Conservation (phyloP, 495 filamentous ascomycete species). For the Penicillium odoratum region DNA sequence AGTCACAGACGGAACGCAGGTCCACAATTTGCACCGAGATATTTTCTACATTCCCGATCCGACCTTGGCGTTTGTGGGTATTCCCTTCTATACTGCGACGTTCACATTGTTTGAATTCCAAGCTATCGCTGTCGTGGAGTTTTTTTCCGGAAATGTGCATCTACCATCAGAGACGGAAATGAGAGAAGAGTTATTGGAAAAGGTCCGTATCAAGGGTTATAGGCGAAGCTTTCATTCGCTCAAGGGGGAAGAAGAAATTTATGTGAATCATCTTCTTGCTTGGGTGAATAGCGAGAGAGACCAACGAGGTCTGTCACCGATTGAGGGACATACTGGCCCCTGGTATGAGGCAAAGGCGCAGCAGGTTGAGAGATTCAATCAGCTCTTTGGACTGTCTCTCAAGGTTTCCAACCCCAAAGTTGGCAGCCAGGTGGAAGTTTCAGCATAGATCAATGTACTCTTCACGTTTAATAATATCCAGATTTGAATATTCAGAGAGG, state of each 20-base stretch:
- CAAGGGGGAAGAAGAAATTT: constrained; percentile 51
- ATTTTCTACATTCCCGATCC: constrained; percentile 69
- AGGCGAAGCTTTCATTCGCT: constrained; percentile 57
- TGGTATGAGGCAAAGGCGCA: constrained; percentile 41
- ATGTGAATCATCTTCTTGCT: constrained; percentile 52
- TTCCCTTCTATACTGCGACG: constrained; percentile 59
- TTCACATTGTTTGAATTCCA: constrained; percentile 69
- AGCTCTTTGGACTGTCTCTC: constrained; percentile 16
- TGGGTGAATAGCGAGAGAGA: constrained; percentile 52
- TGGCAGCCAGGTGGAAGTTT: constrained; percentile 5
- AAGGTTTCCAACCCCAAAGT: constrained; percentile 2
- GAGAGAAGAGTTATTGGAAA: constrained; percentile 51
- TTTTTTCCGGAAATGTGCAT: constrained; percentile 51
- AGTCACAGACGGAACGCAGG: constrained; percentile 62
- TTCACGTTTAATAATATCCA: too few species aligned
- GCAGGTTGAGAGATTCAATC: constrained; percentile 25
- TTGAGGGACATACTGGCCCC: constrained; percentile 47
- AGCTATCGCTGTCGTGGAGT: constrained; percentile 56
- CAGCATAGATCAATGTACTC: constrained; percentile 6
- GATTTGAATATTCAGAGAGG: too few species aligned
- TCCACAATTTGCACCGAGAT: constrained; percentile 68
- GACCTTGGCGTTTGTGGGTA: constrained; percentile 59
- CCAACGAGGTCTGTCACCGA: constrained; percentile 24
- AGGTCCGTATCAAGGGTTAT: constrained; percentile 42
- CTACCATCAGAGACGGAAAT: constrained; percentile 51